Conservation (phyloP, 2,329 filamentous ascomycete genomes). For the Diaporthe vaccinii region DNA sequence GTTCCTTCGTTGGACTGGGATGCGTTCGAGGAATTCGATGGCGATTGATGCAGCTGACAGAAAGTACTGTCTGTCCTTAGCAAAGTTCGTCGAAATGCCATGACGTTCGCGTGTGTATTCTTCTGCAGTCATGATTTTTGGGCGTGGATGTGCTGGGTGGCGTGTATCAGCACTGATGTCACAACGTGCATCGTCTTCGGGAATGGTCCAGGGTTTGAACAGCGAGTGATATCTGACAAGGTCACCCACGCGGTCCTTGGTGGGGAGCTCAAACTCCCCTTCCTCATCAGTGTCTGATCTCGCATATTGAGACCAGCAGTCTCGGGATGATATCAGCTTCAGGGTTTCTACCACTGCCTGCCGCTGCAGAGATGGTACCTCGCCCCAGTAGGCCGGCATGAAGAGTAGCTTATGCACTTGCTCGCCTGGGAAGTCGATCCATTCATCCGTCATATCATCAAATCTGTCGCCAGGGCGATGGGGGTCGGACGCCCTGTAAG, state of each 20-base stretch:
- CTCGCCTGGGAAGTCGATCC: not conserved
- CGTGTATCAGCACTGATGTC: not conserved
- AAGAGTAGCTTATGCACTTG: not conserved
- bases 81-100: too few species aligned
- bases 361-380: not conserved
- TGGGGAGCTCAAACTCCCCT: not conserved
- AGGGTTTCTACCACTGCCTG: not conserved
- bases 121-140: not conserved
- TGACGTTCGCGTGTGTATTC: not conserved
- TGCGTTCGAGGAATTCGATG: not conserved
- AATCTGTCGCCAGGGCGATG: not conserved
- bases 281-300: not conserved
- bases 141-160: not conserved
- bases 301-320: not conserved
- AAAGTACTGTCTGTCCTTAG: not conserved
- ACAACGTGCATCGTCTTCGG: not conserved
- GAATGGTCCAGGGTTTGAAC: conserved; percentile 1
- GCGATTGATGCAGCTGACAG: conserved; percentile 3
- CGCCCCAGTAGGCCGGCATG: not conserved
- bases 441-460: not conserved
- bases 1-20: not conserved
- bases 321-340: not conserved
- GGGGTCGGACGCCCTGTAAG: not conserved
- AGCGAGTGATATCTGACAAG: conserved; percentile 2
- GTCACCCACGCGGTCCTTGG: not conserved